Evolutionary conservation across 495 filamentous ascomycete species (phyloP).

Genomic region (Sordaria brevicollis): DNA sequence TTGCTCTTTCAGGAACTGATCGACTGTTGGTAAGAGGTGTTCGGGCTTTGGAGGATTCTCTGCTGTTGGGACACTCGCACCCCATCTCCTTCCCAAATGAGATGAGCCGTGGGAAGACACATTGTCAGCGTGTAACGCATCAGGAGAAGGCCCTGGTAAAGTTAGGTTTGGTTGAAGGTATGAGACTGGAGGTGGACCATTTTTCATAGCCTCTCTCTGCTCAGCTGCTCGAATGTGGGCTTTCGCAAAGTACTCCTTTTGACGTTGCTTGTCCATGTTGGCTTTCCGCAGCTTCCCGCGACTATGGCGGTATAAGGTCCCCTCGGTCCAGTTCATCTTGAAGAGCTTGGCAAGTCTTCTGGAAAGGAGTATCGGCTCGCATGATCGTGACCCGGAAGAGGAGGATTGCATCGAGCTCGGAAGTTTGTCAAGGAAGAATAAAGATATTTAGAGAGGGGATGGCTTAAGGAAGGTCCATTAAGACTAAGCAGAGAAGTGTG

Average conservation of each 20-base stretch:
- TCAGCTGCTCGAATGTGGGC: conserved; percentile 17
- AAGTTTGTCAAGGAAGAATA: not conserved
- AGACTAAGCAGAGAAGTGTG: not conserved
- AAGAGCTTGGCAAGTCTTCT: not conserved
- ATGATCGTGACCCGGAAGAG: not conserved
- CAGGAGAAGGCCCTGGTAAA: conserved; percentile 3
- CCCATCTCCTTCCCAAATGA: not conserved
- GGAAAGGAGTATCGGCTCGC: not conserved
- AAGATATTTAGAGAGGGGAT: not conserved
- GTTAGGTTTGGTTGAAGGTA: not conserved
- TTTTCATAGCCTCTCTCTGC: conserved; percentile 6
- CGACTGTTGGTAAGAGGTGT: conserved; percentile 5
- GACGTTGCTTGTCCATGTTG: conserved; percentile 18
- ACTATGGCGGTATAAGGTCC: conserved; percentile 27
- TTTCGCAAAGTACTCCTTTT: conserved; percentile 33
- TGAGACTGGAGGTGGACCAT: conserved; percentile 2
- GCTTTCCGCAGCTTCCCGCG: conserved; percentile 23
- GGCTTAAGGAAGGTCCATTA: not conserved
- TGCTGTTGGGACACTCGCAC: not conserved
- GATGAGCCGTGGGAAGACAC: not conserved
- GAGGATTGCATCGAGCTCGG: not conserved
- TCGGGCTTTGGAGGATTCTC: not conserved
- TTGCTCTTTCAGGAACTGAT: conserved; percentile 9
- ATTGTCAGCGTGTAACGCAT: not conserved
- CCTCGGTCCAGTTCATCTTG: conserved; percentile 38